Evolutionary conservation across 2,329 filamentous ascomycete species (phyloP), one percentile per base, ranked within the genome.

Genomic region (Epichloe uncinata): DNA sequence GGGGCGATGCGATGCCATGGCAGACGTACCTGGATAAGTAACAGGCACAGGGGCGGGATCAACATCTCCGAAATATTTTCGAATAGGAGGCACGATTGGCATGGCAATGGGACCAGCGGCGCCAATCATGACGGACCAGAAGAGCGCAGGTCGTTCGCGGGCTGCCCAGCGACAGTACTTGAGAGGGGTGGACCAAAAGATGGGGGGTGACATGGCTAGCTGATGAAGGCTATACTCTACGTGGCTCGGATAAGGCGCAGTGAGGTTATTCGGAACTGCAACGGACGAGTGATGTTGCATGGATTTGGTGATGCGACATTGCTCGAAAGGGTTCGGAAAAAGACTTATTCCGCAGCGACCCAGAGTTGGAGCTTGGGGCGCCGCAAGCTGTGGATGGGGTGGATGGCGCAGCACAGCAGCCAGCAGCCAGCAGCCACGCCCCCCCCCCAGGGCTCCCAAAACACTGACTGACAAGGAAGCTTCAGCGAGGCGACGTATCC

Each of bases 81-180:
- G 75, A 58, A 94, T 73, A 45, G 87, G 85, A 41, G 90, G 89
- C 1, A 87, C 83, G 50, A 77, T 73, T 52, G 84, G 66, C 55
- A 95, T 72, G 51, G 79, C 71, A 51, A 85, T 67, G 36, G 91
- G 93, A 11, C 89, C 89, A 50, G 80, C 61, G 56, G 69, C 72
- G 58, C 87, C 91, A 57, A 97, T 72, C 52, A 87, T 64, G 61
- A 87, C 72, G 60, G 87, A 88, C 78, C 82, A 97, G 77, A 96
- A 95, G 72, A 89, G 85, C 52, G 89, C 89, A 47, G 93, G 93
- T 67, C 85, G 86, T 69, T 93, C 84, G 71, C 88, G 84, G 47
- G 86, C 78, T 48, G 89, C 82, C 88, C 90, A 97, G 69, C 84
- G 84, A 62, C 86, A 71, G 81, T 95, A 97, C 61, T 82, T 82